A percentile compares a stretch with the other conserved stretches of the same genome.
phyloP scores from a whole-genome alignment of 2,329 filamentous ascomycete species.

The Aspergillus versicolor region DNA sequence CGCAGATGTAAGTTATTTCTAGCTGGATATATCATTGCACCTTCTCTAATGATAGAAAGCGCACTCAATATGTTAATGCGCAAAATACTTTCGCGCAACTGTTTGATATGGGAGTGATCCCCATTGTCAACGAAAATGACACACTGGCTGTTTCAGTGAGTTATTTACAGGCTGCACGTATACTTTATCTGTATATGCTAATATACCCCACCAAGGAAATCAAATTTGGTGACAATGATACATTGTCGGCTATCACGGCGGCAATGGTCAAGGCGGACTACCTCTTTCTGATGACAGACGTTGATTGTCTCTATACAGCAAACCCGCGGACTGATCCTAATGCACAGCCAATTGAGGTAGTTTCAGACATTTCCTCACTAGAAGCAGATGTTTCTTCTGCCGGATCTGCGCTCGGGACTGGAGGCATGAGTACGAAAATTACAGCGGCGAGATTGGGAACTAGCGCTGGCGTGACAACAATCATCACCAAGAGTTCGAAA shows the following conservation, averaged over 20 bases:
- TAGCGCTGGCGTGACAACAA: slow-evolving; percentile 89
- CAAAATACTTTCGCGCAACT: slow-evolving; percentile 92
- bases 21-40: not conserved
- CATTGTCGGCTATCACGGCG: slow-evolving; percentile 90
- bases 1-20: slow-evolving; percentile 66
- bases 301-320: slow-evolving; percentile 95
- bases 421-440: slow-evolving; percentile 97
- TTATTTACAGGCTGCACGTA: not conserved
- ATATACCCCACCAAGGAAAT: slow-evolving; percentile 62
- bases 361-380: slow-evolving; percentile 80
- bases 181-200: not conserved
- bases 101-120: slow-evolving; percentile 91
- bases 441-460: slow-evolving; percentile 88
- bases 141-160: slow-evolving; percentile 79
- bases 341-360: slow-evolving; percentile 85
- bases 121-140: slow-evolving; percentile 98
- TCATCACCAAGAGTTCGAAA: slow-evolving; percentile 91
- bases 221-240: slow-evolving; percentile 99
- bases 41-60: slow-evolving; percentile 46
- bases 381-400: slow-evolving; percentile 88
- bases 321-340: slow-evolving; percentile 85
- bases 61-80: slow-evolving; percentile 92
- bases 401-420: slow-evolving; percentile 85
- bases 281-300: slow-evolving; percentile 97
- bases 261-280: slow-evolving; percentile 97